phyloP scores from a whole-genome alignment of 805 yeast genomes.

The Candida krabiensis region DNA sequence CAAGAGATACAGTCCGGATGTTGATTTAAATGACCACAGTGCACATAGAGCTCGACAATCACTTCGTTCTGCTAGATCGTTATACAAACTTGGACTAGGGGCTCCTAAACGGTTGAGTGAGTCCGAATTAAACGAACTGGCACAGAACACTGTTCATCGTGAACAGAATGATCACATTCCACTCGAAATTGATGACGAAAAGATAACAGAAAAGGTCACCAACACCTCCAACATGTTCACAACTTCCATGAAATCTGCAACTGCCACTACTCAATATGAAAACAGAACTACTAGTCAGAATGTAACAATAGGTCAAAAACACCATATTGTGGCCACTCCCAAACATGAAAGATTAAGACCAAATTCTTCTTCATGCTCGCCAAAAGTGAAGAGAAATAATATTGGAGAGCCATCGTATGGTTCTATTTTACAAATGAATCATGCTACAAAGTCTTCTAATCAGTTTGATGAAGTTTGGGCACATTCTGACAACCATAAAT shows the following conservation, averaged over 20 bases:
- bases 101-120: conserved; percentile 50
- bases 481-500: neutral
- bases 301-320: conserved; percentile 13
- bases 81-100: conserved; percentile 42
- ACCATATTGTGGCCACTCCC: conserved; percentile 18
- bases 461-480: neutral
- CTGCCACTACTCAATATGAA: conserved; percentile 14
- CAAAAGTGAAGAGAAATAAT: conserved; percentile 22
- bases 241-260: conserved; percentile 16
- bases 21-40: conserved; percentile 9
- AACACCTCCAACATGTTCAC: conserved; percentile 21
- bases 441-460: conserved; percentile 7
- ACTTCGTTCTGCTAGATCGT: conserved; percentile 15
- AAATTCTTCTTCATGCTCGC: conserved; percentile 18
- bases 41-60: conserved; percentile 12
- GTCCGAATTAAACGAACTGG: conserved; percentile 17
- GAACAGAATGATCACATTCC: conserved; percentile 2
- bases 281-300: conserved; percentile 3
- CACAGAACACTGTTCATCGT: conserved; percentile 8
- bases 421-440: conserved; percentile 11
- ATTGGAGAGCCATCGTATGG: conserved; percentile 11
- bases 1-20: conserved; percentile 6
- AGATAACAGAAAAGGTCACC: conserved; percentile 9
- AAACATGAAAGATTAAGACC: conserved; percentile 12
- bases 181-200: conserved; percentile 3